Conservation (phyloP, 495 filamentous ascomycete species). For the Hypomontagnella monticulosa region DNA sequence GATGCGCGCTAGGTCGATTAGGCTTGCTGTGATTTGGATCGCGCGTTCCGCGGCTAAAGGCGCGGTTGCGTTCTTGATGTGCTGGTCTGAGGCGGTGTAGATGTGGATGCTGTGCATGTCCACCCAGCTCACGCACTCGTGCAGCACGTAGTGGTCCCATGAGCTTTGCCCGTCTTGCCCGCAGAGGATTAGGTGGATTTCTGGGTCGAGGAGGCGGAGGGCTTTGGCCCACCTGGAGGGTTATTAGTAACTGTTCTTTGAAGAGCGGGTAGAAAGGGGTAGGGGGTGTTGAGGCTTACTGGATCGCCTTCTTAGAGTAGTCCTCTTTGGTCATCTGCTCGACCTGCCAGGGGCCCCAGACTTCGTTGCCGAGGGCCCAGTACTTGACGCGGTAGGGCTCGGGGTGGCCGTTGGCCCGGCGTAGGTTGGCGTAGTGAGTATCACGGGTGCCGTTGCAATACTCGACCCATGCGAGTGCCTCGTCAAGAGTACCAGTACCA, state of each 20-base stretch:
- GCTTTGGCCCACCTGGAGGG: conserved; percentile 72
- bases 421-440: conserved; percentile 81
- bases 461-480: conserved; percentile 80
- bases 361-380: conserved; percentile 75
- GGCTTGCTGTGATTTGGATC: conserved; percentile 71
- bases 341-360: conserved; percentile 83
- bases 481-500: conserved; percentile 77
- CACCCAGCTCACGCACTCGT: conserved; percentile 71
- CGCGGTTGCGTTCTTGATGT: conserved; percentile 69
- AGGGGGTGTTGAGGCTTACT: conserved; percentile 42
- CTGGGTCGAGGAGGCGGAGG: conserved; percentile 77
- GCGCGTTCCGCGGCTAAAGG: conserved; percentile 77
- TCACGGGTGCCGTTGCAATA: conserved; percentile 79
- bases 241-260: too few species aligned
- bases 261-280: too few species aligned
- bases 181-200: conserved; percentile 72
- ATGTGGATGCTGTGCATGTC: conserved; percentile 76
- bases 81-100: conserved; percentile 68
- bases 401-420: conserved; percentile 73
- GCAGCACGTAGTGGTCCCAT: conserved; percentile 79
- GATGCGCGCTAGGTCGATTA: conserved; percentile 80
- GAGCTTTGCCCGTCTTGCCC: conserved; percentile 71
- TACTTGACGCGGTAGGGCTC: conserved; percentile 76
- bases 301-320: conserved; percentile 77
- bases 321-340: conserved; percentile 77